phyloP scores from a whole-genome alignment of 148 eudicot species.

The Rhododendron mucronatum region DNA sequence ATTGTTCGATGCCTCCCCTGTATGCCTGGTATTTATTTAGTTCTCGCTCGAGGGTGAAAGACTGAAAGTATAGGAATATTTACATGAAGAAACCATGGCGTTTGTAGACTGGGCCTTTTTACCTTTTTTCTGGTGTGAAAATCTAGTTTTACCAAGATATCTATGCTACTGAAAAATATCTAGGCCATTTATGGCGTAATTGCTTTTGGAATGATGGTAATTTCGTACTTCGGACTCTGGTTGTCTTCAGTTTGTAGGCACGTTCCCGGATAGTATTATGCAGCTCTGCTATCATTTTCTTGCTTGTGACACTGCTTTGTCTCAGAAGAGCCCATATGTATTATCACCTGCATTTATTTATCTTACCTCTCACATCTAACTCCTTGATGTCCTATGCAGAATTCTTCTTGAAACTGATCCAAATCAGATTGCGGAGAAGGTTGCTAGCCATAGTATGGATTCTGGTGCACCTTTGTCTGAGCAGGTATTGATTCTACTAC shows the following conservation, averaged over 20 bases:
- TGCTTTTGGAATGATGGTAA: neutral
- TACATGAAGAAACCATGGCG: neutral
- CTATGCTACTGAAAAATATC: neutral
- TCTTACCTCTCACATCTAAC: neutral
- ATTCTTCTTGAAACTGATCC: conserved; percentile 69
- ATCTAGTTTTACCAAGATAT: neutral
- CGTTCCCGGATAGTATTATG: neutral
- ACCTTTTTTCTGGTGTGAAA: neutral
- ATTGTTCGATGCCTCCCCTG: neutral
- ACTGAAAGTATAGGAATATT: neutral
- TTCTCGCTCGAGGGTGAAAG: neutral
- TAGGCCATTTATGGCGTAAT: neutral
- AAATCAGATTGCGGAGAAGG: conserved; percentile 50
- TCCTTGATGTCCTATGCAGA: conserved; percentile 23
- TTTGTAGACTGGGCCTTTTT: neutral
- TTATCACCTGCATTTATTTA: neutral
- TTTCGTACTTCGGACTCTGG: neutral
- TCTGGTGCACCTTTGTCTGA: conserved; percentile 56
- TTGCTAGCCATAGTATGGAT: conserved; percentile 39
- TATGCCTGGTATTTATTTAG: neutral
- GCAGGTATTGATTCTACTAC: conserved; percentile 40
- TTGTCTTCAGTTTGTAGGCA: neutral
- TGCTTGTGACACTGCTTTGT: neutral
- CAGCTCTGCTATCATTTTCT: neutral
- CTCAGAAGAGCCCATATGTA: neutral